Percentiles rank a stretch among this genome's conserved stretches.
Evolutionary conservation across 805 yeast genomes (phyloP).

Genomic region (Metschnikowia arizonensis): DNA sequence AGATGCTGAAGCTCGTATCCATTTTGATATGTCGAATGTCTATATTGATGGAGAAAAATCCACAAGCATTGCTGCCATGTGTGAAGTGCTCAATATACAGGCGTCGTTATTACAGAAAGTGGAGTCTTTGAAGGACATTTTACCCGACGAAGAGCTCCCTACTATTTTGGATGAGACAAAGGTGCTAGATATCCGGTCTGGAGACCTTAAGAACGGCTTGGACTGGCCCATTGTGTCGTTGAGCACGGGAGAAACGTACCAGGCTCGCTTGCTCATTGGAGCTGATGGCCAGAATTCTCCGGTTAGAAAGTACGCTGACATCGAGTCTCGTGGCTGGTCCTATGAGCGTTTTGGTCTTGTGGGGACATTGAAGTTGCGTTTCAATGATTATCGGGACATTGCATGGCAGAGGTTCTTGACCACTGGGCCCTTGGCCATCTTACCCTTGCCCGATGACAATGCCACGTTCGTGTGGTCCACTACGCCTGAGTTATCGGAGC

Average conservation of each 20-base stretch:
- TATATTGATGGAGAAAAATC: slow-evolving; percentile 8
- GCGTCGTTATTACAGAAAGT: slow-evolving; percentile 56
- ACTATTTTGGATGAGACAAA: slow-evolving; percentile 60
- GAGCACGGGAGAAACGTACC: slow-evolving; percentile 57
- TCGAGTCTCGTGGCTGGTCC: slow-evolving; percentile 88
- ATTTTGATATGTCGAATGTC: slow-evolving; percentile 60
- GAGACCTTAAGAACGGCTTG: slow-evolving; percentile 23
- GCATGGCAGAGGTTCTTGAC: slow-evolving; percentile 93
- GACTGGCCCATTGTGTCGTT: slow-evolving; percentile 78
- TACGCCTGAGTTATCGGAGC: slow-evolving; percentile 65
- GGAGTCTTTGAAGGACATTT: slow-evolving; percentile 25
- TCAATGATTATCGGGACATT: slow-evolving; percentile 62
- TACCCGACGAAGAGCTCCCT: slow-evolving; percentile 21
- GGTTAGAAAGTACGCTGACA: slow-evolving; percentile 74
- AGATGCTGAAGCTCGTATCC: slow-evolving; percentile 58
- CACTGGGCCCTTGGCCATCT: slow-evolving; percentile 88
- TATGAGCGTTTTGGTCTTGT: slow-evolving; percentile 90
- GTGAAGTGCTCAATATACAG: slow-evolving; percentile 83
- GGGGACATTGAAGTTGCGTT: slow-evolving; percentile 74
- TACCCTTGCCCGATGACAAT: slow-evolving; percentile 81
- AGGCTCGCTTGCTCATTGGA: slow-evolving; percentile 79
- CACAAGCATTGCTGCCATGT: slow-evolving; percentile 65
- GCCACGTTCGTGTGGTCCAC: slow-evolving; percentile 96
- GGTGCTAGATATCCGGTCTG: slow-evolving; percentile 50
- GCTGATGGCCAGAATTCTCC: slow-evolving; percentile 97